Conservation (phyloP, 2,329 filamentous ascomycete genomes). For the Phaeosphaeria sp. region DNA sequence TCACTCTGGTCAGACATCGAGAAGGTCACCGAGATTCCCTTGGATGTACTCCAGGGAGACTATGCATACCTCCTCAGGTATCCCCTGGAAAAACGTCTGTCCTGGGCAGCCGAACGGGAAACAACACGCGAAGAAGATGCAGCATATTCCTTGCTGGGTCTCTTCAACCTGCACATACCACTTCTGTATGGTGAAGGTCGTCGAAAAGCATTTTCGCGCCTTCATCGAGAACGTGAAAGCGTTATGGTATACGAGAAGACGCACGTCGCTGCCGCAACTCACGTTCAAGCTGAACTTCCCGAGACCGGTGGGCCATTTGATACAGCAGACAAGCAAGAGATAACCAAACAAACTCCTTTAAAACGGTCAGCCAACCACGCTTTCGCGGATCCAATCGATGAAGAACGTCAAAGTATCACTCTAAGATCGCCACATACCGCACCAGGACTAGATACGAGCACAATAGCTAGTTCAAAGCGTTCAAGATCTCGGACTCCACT, state of each 20-base stretch:
- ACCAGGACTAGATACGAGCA: too few relatives aligned
- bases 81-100: constrained; percentile 13
- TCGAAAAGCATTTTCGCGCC: constrained; percentile 11
- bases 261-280: not conserved
- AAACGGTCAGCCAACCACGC: not conserved
- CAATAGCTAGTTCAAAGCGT: too few relatives aligned
- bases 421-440: too few relatives aligned
- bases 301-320: not conserved
- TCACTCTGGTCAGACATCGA: constrained; percentile 1
- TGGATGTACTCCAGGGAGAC: not conserved
- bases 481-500: too few relatives aligned
- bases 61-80: not conserved
- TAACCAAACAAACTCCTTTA: not conserved
- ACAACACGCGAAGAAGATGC: constrained; percentile 30
- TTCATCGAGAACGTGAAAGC: constrained; percentile 6
- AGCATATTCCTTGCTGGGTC: constrained; percentile 37
- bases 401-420: too few relatives aligned
- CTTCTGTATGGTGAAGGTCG: constrained; percentile 16
- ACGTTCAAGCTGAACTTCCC: not conserved
- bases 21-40: constrained; percentile 1
- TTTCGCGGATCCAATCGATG: not conserved
- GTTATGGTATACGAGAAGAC: not conserved
- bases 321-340: not conserved
- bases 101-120: constrained; percentile 14
- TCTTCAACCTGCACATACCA: constrained; percentile 28